Evolutionary conservation across 2,329 filamentous ascomycete species (phyloP), one percentile per base, ranked within the genome.

Genomic region (Xylaria sp.): DNA sequence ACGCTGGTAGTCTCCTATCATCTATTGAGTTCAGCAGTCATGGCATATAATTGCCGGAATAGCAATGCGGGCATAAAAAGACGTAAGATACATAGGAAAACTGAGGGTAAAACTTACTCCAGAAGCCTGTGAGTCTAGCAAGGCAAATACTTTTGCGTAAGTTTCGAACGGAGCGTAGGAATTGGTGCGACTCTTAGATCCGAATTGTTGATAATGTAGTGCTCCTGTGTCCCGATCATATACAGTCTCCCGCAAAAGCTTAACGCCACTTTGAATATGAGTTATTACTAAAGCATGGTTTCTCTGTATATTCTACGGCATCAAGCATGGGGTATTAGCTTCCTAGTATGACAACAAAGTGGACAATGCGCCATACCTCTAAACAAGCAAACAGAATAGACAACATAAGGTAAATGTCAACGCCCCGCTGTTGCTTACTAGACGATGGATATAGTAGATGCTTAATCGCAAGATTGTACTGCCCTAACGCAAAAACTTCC

Each of bases 241-340:
- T 10, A 43, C 43, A 1, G 27, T 60, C 52, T 60, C 52, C 4
- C 44, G 43, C 23, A 60, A 55, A 1, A 60, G 46, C 29, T 56
- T 60, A 9, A 60, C 58, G 8, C 58, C 58, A 38, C 38, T 60
- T 46, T 60, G 52, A 51, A 60, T 55, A 29, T 56, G 58, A 5
- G 37, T 37, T 21, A 60, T 60, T n/a, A 52, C 44, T 31, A 44
- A 23, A 17, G 51, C 17, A 56, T 60, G 46, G 23, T 60, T 51
- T 44, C 58, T 52, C n/a, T 46, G 51, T 15, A 60, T 44, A 23
- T 40, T 60, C 58, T 60, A 10, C 8, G 9, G 9, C 11, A 13
- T 15, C 6, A 9, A 40, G 3, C 4, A 31, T 29, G 21, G 15
- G 15, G 1, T 10, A 6, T 47, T 19, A 44, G 9, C 25, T 4